Conservation (phyloP, 805 yeast species). For the Ogataea nakhonphanomensis region DNA sequence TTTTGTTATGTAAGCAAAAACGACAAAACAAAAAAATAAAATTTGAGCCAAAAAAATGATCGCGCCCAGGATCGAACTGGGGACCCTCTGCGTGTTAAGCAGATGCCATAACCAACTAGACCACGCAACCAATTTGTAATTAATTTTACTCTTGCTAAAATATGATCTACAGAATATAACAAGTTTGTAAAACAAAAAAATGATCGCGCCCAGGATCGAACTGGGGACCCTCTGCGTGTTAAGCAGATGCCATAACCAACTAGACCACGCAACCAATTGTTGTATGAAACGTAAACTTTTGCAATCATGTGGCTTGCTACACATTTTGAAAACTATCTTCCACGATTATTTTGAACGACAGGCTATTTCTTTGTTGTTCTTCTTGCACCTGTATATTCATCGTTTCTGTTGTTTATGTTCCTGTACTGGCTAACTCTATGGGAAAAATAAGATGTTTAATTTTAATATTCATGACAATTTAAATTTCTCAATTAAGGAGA, state of each 20-base stretch:
- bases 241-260: constrained; percentile 99
- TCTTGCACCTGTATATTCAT: too few relatives aligned
- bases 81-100: constrained; percentile 99
- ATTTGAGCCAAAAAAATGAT: constrained; percentile 50
- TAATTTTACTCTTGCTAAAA: too few relatives aligned
- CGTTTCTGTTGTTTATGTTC: too few relatives aligned
- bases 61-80: constrained; percentile 99
- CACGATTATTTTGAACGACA: too few relatives aligned
- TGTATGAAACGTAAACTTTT: background rate
- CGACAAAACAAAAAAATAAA: background rate
- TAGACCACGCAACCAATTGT: constrained; percentile 90
- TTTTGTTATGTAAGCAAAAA: too few relatives aligned
- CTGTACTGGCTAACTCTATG: too few relatives aligned
- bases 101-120: constrained; percentile 99
- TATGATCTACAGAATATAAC: background rate
- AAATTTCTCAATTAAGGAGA: constrained; percentile 14
- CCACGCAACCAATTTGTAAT: constrained; percentile 72
- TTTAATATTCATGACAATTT: background rate
- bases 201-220: constrained; percentile 99
- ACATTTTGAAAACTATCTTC: background rate
- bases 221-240: constrained; percentile 99
- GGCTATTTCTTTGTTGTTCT: too few relatives aligned
- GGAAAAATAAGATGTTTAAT: too few relatives aligned
- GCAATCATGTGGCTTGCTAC: too few relatives aligned
- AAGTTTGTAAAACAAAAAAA: constrained; percentile 27